phyloP scores from a whole-genome alignment of 2,329 filamentous ascomycete species.

The Nectriaceae sp. region DNA sequence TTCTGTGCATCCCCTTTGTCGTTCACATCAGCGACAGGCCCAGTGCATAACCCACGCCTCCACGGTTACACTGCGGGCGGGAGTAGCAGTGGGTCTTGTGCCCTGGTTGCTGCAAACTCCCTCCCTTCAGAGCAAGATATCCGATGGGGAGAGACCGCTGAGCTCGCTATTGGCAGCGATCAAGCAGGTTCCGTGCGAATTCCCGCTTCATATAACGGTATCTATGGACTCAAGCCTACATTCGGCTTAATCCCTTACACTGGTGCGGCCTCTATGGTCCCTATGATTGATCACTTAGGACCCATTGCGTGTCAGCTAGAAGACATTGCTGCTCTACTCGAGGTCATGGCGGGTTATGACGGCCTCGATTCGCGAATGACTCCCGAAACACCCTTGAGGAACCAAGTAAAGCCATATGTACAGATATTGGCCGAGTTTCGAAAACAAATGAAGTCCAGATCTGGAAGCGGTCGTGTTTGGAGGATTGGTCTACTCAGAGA shows the following conservation, averaged over 20 bases:
- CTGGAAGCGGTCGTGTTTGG: conserved; percentile 28
- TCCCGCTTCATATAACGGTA: conserved; percentile 32
- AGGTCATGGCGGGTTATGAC: conserved; percentile 46
- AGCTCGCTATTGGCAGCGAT: conserved; percentile 33
- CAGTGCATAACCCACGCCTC: conserved; percentile 29
- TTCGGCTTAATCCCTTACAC: conserved; percentile 47
- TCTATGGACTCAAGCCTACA: conserved; percentile 41
- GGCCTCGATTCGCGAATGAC: conserved; percentile 45
- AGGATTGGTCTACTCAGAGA: conserved; percentile 48
- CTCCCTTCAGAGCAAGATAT: neutral
- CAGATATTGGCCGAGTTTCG: conserved; percentile 16
- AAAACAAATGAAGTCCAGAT: conserved; percentile 8
- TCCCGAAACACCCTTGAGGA: conserved; percentile 38
- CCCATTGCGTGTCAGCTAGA: conserved; percentile 43
- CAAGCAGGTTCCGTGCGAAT: conserved; percentile 35
- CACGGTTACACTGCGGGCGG: conserved; percentile 30
- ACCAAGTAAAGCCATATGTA: conserved; percentile 38
- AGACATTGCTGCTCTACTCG: conserved; percentile 34
- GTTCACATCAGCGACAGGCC: conserved; percentile 29
- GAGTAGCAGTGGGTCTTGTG: conserved; percentile 34
- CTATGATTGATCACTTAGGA: conserved; percentile 47
- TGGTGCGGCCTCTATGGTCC: conserved; percentile 39
- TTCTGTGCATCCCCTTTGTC: conserved; percentile 32
- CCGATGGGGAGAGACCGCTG: conserved; percentile 15
- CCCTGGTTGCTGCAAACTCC: conserved; percentile 26